Evolutionary conservation across 2,329 filamentous ascomycete species (phyloP).

Genomic region (Neospermospora avenae): DNA sequence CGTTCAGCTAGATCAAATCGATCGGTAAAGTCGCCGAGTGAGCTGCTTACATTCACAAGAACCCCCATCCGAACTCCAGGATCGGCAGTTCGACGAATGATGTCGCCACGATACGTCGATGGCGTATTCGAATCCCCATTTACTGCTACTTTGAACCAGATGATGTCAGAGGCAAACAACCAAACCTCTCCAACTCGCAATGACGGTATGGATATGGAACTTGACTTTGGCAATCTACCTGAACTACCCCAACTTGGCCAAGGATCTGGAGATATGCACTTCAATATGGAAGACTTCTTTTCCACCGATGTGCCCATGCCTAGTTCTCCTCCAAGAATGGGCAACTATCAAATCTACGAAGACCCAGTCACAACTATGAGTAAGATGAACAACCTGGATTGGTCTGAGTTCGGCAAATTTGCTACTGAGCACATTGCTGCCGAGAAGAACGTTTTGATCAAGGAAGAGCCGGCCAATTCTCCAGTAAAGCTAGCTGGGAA

Average conservation of each 20-base stretch:
- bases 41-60: slow-evolving; percentile 24
- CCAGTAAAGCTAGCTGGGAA: slow-evolving; percentile 12
- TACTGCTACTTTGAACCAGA: slow-evolving; percentile 33
- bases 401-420: slow-evolving; percentile 28
- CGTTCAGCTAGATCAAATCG: slow-evolving; percentile 20
- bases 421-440: slow-evolving; percentile 4
- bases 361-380: slow-evolving; percentile 21
- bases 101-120: slow-evolving; percentile 28
- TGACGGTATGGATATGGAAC: slow-evolving; percentile 16
- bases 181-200: slow-evolving; percentile 28
- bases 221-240: slow-evolving; percentile 37
- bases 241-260: slow-evolving; percentile 25
- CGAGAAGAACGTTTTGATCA: slow-evolving; percentile 15
- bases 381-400: slow-evolving; percentile 22
- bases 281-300: slow-evolving; percentile 41
- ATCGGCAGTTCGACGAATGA: slow-evolving; percentile 20
- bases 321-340: slow-evolving; percentile 42
- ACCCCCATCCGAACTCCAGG: slow-evolving; percentile 31
- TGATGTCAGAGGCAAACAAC: slow-evolving; percentile 34
- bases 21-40: slow-evolving; percentile 31
- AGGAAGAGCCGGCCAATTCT: slow-evolving; percentile 23
- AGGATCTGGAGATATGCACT: slow-evolving; percentile 22
- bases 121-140: slow-evolving; percentile 37
- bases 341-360: slow-evolving; percentile 32
- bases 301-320: slow-evolving; percentile 44